A percentile compares a stretch with the other conserved stretches of the same genome.
Conservation (phyloP, 2,329 filamentous ascomycete genomes). For the Aspergillus aculeatus region DNA sequence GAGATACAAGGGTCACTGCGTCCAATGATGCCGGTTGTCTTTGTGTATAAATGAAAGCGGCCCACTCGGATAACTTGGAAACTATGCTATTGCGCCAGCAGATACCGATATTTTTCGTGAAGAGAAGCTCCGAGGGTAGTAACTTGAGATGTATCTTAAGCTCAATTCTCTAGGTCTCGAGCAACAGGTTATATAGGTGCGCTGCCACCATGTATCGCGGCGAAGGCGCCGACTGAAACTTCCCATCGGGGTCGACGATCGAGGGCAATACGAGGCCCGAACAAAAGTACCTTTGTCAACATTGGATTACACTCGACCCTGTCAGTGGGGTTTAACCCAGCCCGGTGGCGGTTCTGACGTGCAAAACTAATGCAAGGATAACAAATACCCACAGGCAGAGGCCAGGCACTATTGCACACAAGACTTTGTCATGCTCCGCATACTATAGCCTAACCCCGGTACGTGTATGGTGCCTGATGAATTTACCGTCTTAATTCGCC, state of each 20-base stretch:
- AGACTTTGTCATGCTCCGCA: constrained; percentile 10
- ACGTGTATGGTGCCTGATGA: constrained; percentile 6
- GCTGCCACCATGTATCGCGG: constrained; percentile 17
- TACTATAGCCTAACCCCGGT: constrained; percentile 9
- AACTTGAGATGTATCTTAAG: constrained; percentile 3
- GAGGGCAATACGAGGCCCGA: constrained; percentile 1
- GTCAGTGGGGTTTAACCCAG: constrained; percentile 12
- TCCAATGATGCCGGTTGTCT: not conserved
- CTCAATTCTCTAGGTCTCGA: not conserved
- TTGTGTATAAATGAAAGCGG: not conserved
- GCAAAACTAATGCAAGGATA: constrained; percentile 26
- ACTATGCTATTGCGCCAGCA: not conserved
- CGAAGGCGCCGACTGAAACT: not conserved
- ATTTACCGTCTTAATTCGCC: not conserved
- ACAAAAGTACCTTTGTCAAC: constrained; percentile 20
- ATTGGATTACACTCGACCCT: constrained; percentile 8
- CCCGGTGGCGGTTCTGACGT: constrained; percentile 20
- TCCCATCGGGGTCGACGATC: constrained; percentile 5
- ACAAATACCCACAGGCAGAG: constrained; percentile 21
- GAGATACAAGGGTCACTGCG: not conserved
- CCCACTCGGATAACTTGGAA: not conserved
- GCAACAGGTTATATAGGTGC: constrained; percentile 6
- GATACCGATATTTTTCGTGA: not conserved
- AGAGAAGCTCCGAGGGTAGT: not conserved
- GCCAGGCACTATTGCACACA: constrained; percentile 12